phyloP scores from a whole-genome alignment of 2,329 filamentous ascomycete species.

The Xylaria sp. region DNA sequence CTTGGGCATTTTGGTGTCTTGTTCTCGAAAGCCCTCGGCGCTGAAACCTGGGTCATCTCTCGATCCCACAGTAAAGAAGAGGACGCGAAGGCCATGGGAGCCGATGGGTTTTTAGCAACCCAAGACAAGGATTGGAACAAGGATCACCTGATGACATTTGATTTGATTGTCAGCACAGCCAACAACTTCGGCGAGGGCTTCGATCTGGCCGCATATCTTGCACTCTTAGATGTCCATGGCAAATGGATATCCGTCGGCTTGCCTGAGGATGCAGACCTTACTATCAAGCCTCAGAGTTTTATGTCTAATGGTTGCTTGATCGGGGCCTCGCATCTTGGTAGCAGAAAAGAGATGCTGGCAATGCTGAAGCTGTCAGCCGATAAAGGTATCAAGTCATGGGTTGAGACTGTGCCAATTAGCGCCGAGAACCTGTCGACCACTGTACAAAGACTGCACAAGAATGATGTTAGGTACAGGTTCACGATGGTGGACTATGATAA shows the following conservation, averaged over 20 bases:
- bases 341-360: constrained; percentile 73
- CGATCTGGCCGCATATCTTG: constrained; percentile 77
- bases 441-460: constrained; percentile 74
- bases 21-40: constrained; percentile 74
- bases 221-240: constrained; percentile 82
- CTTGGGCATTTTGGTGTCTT: constrained; percentile 77
- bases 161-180: constrained; percentile 80
- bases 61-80: constrained; percentile 69
- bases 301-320: constrained; percentile 79
- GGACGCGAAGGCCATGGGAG: constrained; percentile 68
- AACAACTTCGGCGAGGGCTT: constrained; percentile 74
- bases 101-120: constrained; percentile 69
- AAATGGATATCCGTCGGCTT: constrained; percentile 83
- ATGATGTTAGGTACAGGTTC: constrained; percentile 79
- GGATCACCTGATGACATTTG: constrained; percentile 71
- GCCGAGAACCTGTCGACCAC: constrained; percentile 76
- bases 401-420: constrained; percentile 78
- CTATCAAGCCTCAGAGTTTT: constrained; percentile 78
- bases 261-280: constrained; percentile 78
- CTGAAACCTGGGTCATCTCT: constrained; percentile 70
- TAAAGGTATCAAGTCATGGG: constrained; percentile 75
- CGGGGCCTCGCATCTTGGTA: constrained; percentile 76
- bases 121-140: constrained; percentile 67
- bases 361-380: constrained; percentile 79
- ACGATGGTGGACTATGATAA: constrained; percentile 77